Evolutionary conservation across 78 protist genomes (phyloP).

Genomic region (Tieghemostelium lacteum): DNA sequence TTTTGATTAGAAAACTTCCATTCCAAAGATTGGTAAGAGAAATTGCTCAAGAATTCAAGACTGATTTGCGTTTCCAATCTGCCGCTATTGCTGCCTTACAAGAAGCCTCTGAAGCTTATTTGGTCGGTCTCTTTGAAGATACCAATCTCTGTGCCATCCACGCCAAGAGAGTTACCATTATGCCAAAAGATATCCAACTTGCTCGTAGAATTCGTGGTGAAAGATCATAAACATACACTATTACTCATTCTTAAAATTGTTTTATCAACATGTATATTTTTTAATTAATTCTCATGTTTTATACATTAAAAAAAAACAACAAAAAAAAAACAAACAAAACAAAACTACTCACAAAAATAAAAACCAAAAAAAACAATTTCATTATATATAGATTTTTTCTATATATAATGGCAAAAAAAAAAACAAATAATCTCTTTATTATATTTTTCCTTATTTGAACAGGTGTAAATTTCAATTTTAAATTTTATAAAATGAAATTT

Average conservation of each 20-base stretch:
- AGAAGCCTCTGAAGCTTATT: constrained; percentile 93
- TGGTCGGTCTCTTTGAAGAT: constrained; percentile 95
- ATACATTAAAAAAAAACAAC: not conserved
- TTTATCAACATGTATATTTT: not conserved
- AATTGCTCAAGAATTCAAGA: constrained; percentile 88
- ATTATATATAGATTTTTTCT: too few species aligned
- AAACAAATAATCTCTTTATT: too few species aligned
- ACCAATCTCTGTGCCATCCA: constrained; percentile 90
- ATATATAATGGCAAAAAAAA: too few species aligned
- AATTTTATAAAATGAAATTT: too few species aligned
- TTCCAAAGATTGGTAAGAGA: constrained; percentile 92
- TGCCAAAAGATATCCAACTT: constrained; percentile 96
- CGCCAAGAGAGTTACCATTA: constrained; percentile 85
- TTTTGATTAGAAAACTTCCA: constrained; percentile 93
- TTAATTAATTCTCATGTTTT: not conserved
- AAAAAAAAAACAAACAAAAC: too few species aligned
- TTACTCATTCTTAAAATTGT: not conserved
- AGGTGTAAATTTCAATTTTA: too few species aligned
- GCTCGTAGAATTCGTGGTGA: constrained; percentile 97
- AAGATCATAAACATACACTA: constrained; percentile 79
- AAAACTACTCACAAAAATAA: too few species aligned
- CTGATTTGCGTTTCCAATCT: constrained; percentile 91
- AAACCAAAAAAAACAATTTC: too few species aligned
- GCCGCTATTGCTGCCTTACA: constrained; percentile 94
- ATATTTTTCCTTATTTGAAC: too few species aligned